These are phyloP conservation scores for Kwoniella bestiolae DNA, from an alignment of 768 basidiomycete species.

Conservation along the genomic window DNA sequence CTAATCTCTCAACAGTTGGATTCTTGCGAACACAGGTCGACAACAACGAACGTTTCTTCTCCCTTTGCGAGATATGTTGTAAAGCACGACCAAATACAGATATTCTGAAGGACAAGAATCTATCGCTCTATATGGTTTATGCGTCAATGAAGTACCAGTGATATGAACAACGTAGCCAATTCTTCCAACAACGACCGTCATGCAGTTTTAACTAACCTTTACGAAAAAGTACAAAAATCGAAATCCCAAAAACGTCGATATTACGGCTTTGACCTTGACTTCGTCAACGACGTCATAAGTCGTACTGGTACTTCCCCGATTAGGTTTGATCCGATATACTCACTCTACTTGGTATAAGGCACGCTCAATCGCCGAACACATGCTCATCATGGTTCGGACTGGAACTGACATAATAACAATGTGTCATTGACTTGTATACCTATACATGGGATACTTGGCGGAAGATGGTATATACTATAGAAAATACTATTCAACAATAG, in stretches of 20 bases:
- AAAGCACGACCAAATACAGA: no score
- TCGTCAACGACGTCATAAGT: conserved; percentile 1
- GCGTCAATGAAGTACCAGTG: no score
- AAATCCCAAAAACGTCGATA: conserved; percentile 7
- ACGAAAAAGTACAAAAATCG: neutral
- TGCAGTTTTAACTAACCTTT: neutral
- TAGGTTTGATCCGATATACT: neutral
- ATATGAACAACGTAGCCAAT: neutral
- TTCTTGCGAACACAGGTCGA: no score
- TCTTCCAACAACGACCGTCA: neutral
- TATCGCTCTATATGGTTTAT: no score
- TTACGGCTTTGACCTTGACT: neutral
- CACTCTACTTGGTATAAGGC: neutral
- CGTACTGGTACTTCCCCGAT: neutral
- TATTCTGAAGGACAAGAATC: no score
- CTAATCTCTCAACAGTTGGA: no score
- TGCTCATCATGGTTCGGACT: no score
- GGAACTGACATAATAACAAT: no score
- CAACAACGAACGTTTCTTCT: no score
- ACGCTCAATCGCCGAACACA: neutral
- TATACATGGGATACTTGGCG: neutral
- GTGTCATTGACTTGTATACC: neutral
- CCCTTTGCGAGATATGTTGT: no score
- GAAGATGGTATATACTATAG: neutral
- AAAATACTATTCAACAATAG: no score